phyloP scores from a whole-genome alignment of 345 rosid species.

The Lagerstroemia speciosa region DNA sequence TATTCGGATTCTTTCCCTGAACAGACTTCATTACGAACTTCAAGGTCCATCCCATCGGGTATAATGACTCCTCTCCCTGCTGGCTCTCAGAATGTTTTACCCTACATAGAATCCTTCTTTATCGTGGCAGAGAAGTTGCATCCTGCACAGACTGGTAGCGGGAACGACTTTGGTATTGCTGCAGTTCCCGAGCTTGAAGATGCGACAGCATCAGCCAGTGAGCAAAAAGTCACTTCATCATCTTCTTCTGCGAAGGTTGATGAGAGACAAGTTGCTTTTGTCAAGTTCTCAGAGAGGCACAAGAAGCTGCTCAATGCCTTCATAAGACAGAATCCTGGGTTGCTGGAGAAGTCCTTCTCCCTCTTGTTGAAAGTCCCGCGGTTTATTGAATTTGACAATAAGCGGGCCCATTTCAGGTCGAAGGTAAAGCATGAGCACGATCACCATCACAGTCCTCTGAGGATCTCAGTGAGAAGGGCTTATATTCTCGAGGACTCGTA shows the following conservation, averaged over 20 bases:
- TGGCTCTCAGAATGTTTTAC: conserved; percentile 91
- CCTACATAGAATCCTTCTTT: conserved; percentile 90
- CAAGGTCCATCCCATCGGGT: conserved; percentile 47
- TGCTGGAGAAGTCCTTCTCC: conserved; percentile 92
- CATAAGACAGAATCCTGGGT: conserved; percentile 83
- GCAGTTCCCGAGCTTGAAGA: conserved; percentile 60
- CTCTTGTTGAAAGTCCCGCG: conserved; percentile 96
- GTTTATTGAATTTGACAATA: conserved; percentile 90
- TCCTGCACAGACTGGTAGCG: conserved; percentile 60
- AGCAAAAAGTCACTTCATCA: conserved; percentile 38
- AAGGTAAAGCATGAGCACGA: conserved; percentile 94
- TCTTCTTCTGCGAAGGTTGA: conserved; percentile 45
- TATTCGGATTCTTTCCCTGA: conserved; percentile 62
- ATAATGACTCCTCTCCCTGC: conserved; percentile 77
- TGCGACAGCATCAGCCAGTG: conserved; percentile 35
- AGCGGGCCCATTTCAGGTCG: conserved; percentile 83
- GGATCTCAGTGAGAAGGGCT: conserved; percentile 92
- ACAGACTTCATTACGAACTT: conserved; percentile 28
- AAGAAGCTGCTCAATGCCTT: conserved; percentile 87
- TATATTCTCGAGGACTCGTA: conserved; percentile 97
- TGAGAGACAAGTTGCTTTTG: conserved; percentile 74
- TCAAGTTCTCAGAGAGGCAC: conserved; percentile 87
- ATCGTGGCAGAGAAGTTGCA: conserved; percentile 84
- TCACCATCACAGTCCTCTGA: conserved; percentile 80
- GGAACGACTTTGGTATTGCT: conserved; percentile 44